These are phyloP conservation scores for Gossypium thurberi DNA, from an alignment of 345 rosid species.

Conservation along the genomic window DNA sequence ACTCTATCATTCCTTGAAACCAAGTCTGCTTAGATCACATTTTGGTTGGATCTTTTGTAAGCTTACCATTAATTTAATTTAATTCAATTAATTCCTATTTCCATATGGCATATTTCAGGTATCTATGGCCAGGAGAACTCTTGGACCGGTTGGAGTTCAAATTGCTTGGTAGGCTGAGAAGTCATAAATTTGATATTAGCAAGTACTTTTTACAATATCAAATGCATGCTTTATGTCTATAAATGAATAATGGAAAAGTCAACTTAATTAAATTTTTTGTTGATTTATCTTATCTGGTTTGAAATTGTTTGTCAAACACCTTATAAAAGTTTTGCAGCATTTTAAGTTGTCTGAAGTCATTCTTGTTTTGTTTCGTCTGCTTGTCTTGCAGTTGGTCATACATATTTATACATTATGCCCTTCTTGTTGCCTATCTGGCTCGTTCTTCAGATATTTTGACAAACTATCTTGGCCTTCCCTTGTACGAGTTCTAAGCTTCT, in stretches of 20 bases:
- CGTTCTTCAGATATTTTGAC: constrained; percentile 89
- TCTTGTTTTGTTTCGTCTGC: not conserved
- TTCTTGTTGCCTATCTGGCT: constrained; percentile 88
- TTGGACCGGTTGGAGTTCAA: constrained; percentile 87
- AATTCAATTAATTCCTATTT: not conserved
- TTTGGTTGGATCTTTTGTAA: too few relatives aligned
- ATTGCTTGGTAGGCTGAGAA: constrained; percentile 59
- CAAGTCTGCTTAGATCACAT: too few relatives aligned
- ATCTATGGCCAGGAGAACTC: constrained; percentile 89
- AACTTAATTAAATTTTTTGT: not conserved
- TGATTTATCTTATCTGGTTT: not conserved
- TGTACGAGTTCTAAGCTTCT: constrained; percentile 35
- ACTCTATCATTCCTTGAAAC: too few relatives aligned
- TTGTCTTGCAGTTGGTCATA: constrained; percentile 82
- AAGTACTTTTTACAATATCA: not conserved
- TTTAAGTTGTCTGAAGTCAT: constrained; percentile 6
- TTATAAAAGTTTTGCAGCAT: not conserved
- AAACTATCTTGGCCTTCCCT: constrained; percentile 64
- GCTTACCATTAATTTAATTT: not conserved
- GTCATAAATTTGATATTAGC: not conserved
- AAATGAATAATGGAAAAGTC: not conserved
- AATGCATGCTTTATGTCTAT: not conserved
- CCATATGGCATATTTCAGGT: constrained; percentile 43
- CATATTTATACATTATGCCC: constrained; percentile 81
- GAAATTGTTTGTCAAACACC: not conserved